phyloP scores from a whole-genome alignment of 257 asterid species.

The Solanum medicagineum region DNA sequence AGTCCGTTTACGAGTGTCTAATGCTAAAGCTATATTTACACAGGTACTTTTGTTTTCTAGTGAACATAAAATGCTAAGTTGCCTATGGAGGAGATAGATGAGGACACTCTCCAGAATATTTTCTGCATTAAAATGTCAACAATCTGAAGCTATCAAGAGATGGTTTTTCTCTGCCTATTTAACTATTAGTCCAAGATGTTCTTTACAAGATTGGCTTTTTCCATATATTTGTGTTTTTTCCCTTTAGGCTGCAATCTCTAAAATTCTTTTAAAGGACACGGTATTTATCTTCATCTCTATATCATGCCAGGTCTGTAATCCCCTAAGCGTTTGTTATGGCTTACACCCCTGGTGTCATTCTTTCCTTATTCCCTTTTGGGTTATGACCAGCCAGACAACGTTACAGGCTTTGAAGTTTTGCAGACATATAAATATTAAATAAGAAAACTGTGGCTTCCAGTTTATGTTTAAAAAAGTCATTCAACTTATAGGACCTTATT shows the following conservation, averaged over 20 bases:
- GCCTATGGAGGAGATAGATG: background rate
- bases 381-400: background rate
- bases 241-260: background rate
- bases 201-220: background rate
- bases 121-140: background rate
- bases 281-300: background rate
- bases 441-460: background rate
- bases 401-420: background rate
- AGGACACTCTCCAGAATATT: background rate
- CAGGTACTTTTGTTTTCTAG: conserved; percentile 34
- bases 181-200: background rate
- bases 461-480: background rate
- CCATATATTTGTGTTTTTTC: background rate
- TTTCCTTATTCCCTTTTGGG: background rate
- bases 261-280: background rate
- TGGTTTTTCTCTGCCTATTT: background rate
- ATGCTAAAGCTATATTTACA: conserved; percentile 77
- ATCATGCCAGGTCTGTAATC: background rate
- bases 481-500: background rate
- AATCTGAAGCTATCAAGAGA: background rate
- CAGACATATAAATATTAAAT: background rate
- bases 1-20: conserved; percentile 61
- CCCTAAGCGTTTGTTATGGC: background rate
- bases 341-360: background rate
- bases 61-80: background rate